Evolutionary conservation across 495 filamentous ascomycete species (phyloP).

Genomic region (Mycothermus thermophilus): DNA sequence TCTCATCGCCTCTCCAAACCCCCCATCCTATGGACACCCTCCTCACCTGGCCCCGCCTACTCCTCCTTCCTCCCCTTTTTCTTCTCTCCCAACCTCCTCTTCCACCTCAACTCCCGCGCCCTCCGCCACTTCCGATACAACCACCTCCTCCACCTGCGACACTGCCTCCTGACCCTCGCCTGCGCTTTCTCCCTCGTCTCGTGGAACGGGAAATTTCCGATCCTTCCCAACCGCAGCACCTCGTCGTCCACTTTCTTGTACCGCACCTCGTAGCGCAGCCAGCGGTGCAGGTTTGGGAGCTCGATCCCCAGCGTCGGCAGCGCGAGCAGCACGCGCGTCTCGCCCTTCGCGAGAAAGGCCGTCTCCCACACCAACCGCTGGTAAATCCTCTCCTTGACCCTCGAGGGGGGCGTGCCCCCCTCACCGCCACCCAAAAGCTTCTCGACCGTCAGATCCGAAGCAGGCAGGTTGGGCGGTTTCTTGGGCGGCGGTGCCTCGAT

Average conservation of each 20-base stretch:
- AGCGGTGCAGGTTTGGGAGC: constrained; percentile 18
- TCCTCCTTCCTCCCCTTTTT: background rate
- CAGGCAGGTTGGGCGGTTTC: background rate
- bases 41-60: background rate
- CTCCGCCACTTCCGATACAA: background rate
- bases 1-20: too few species aligned
- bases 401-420: too few species aligned
- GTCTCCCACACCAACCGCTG: background rate
- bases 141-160: too few species aligned
- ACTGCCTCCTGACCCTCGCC: background rate
- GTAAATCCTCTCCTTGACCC: too few species aligned
- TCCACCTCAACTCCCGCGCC: background rate
- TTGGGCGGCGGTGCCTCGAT: background rate
- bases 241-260: constrained; percentile 32
- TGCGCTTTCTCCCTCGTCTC: background rate
- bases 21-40: too few species aligned
- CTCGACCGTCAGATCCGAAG: too few species aligned
- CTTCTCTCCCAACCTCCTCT: background rate
- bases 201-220: too few species aligned
- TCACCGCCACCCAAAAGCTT: too few species aligned
- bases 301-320: constrained; percentile 38
- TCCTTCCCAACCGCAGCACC: constrained; percentile 10
- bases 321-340: constrained; percentile 26
- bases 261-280: constrained; percentile 32
- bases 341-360: background rate